Percentiles rank a stretch among this genome's conserved stretches.
These are phyloP conservation scores for Pseudovirgaria hyperparasitica DNA, from an alignment of 2,329 filamentous ascomycete genomes.

Conservation along the genomic window DNA sequence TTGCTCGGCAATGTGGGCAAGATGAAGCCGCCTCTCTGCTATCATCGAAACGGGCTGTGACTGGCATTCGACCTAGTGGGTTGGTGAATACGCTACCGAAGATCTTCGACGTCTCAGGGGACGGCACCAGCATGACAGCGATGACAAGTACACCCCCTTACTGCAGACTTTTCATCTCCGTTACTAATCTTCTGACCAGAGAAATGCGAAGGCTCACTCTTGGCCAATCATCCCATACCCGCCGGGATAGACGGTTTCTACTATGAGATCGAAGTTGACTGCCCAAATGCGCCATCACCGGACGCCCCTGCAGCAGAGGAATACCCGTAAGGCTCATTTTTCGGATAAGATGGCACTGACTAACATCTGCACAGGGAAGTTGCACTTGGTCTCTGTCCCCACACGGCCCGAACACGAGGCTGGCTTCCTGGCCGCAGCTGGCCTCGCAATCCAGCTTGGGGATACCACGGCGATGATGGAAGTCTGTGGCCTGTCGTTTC, in stretches of 20 bases:
- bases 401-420: neutral
- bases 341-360: too few species aligned
- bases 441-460: constrained; percentile 1
- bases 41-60: constrained; percentile 2
- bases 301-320: too few species aligned
- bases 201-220: neutral
- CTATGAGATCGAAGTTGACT: constrained; percentile 4
- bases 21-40: constrained; percentile 2
- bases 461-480: constrained; percentile 5
- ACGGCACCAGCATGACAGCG: constrained; percentile 2
- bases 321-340: too few species aligned
- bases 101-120: constrained; percentile 2
- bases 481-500: constrained; percentile 1
- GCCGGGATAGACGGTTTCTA: constrained; percentile 5
- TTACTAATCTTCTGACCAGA: neutral
- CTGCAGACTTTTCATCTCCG: too few species aligned
- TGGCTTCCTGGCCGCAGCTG: constrained; percentile 2
- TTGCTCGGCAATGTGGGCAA: constrained; percentile 3
- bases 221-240: constrained; percentile 5
- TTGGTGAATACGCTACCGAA: constrained; percentile 1
- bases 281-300: too few species aligned
- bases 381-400: constrained; percentile 2
- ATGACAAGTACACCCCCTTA: too few species aligned
- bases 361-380: neutral
- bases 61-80: constrained; percentile 2